phyloP scores from a whole-genome alignment of 2,329 filamentous ascomycete genomes.

The Lecanicillium sp. region DNA sequence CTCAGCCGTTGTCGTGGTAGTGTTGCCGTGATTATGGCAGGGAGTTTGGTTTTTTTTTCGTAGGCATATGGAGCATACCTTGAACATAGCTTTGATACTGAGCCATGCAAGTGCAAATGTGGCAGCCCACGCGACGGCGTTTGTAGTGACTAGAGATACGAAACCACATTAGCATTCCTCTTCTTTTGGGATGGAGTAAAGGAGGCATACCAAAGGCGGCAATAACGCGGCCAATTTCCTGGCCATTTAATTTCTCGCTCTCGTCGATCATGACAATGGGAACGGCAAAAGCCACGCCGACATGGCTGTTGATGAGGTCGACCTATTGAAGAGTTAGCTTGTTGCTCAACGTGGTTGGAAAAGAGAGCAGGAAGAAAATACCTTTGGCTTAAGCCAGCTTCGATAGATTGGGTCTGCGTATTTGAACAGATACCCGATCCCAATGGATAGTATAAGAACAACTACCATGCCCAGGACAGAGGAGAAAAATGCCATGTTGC shows the following conservation, averaged over 20 bases:
- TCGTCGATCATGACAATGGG: slow-evolving; percentile 39
- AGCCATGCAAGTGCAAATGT: slow-evolving; percentile 18
- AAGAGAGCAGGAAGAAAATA: slow-evolving; percentile 9
- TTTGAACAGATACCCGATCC: slow-evolving; percentile 12
- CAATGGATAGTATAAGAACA: slow-evolving; percentile 27
- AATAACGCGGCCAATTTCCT: slow-evolving; percentile 33
- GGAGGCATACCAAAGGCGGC: slow-evolving; percentile 33
- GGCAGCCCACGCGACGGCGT: slow-evolving; percentile 25
- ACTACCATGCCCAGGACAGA: slow-evolving; percentile 40
- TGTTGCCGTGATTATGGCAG: too few relatives aligned
- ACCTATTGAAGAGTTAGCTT: slow-evolving; percentile 24
- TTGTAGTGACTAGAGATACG: slow-evolving; percentile 24
- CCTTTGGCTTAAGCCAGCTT: slow-evolving; percentile 24
- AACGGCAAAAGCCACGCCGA: slow-evolving; percentile 43
- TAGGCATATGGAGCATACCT: too few relatives aligned
- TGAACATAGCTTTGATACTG: too few relatives aligned
- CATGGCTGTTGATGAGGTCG: slow-evolving; percentile 42
- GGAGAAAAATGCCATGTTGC: slow-evolving; percentile 34
- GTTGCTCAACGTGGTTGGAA: neutral
- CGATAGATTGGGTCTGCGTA: slow-evolving; percentile 20
- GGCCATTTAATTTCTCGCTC: slow-evolving; percentile 21
- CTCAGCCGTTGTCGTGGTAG: too few relatives aligned
- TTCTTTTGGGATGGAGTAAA: neutral
- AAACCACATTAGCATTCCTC: slow-evolving; percentile 8
- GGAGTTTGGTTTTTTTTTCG: too few relatives aligned